Base-by-base conservation (phyloP, 2,329 filamentous ascomycete genomes). In the Neopestalotiopsis sp. region DNA sequence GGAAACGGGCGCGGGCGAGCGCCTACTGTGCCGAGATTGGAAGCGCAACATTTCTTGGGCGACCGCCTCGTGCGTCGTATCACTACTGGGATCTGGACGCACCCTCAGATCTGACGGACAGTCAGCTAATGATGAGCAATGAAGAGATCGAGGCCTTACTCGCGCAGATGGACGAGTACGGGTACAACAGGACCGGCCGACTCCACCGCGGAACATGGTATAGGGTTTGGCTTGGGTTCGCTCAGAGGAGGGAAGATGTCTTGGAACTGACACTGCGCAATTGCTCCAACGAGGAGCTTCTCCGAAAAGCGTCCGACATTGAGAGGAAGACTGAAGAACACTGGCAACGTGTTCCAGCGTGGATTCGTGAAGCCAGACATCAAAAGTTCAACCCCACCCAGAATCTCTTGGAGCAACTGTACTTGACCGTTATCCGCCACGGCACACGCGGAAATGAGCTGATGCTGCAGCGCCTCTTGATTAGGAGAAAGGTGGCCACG, bases 401-500 rank as follows among this genome's bases (percentile, higher is more conserved):
- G 28, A 17, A 61, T n/a, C 28, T 42, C 38, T 13, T 49, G 42
- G 7, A 65, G 30, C 28, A 30, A 24, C 42, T 69, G 60, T 64
- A 67, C 28, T 34, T 63, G 45, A 62, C 59, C 20, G 45, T 69
- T 20, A 12, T 69, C n/a, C 65, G 67, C 32, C 57, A 69, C 62
- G 65, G 56, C 38, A 64, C 64, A 3, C 59, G 52, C 7, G 45
- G 57, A 6, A 69, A 79, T 67, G 72, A 78, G 57, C 69, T 79
- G n/a, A 74, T 79, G 4, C 74, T 79, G 10, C 76, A 79, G 69
- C 74, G 77, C 13, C 75, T 80, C 2, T 68, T 79, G 38, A 78
- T 80, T 30, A 77, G 78, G 66, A 77, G 76, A 70, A 75, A 77
- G 13, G 78, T 77, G 2, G 77, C 75, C 2, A 77, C 71, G 24